Conservation (phyloP, 345 rosid genomes). For the Moringa oleifera region DNA sequence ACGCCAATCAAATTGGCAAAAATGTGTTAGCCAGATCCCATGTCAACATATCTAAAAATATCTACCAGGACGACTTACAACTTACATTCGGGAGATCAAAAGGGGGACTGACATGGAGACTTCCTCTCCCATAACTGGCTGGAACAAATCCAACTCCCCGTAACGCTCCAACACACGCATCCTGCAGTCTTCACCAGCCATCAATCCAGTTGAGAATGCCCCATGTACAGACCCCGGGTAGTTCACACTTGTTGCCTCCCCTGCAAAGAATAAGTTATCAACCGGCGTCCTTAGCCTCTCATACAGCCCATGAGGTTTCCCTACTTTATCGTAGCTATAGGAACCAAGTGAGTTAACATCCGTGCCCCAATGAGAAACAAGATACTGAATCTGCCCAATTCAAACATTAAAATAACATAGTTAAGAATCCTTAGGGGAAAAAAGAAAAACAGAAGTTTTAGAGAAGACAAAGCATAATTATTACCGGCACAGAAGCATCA, state of each 20-base stretch:
- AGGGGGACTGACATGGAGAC: slow-evolving; percentile 60
- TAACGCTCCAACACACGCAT: slow-evolving; percentile 90
- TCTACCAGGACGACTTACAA: too few relatives aligned
- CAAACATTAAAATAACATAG: not conserved
- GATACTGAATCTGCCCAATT: slow-evolving; percentile 59
- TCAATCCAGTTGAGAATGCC: slow-evolving; percentile 75
- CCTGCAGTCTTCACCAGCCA: slow-evolving; percentile 93
- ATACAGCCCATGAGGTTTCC: slow-evolving; percentile 77
- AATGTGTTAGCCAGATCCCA: slow-evolving; percentile 21
- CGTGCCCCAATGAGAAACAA: slow-evolving; percentile 77
- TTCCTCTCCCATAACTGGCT: slow-evolving; percentile 77
- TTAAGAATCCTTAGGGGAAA: not conserved
- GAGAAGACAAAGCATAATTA: not conserved
- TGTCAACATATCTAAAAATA: slow-evolving; percentile 6
- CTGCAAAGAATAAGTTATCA: slow-evolving; percentile 93
- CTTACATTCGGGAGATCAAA: slow-evolving; percentile 74
- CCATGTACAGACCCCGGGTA: slow-evolving; percentile 92
- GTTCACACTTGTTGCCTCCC: slow-evolving; percentile 81
- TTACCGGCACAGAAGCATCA: slow-evolving; percentile 65
- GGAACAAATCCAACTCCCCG: slow-evolving; percentile 73
- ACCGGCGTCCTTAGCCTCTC: slow-evolving; percentile 82
- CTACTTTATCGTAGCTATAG: slow-evolving; percentile 81
- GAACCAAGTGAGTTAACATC: slow-evolving; percentile 77
- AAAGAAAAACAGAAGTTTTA: not conserved
- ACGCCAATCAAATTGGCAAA: slow-evolving; percentile 8